A percentile compares a stretch with the other conserved stretches of the same genome.
These are phyloP conservation scores for Xylariales sp. DNA, from an alignment of 2,329 filamentous ascomycete genomes.

Conservation along the genomic window DNA sequence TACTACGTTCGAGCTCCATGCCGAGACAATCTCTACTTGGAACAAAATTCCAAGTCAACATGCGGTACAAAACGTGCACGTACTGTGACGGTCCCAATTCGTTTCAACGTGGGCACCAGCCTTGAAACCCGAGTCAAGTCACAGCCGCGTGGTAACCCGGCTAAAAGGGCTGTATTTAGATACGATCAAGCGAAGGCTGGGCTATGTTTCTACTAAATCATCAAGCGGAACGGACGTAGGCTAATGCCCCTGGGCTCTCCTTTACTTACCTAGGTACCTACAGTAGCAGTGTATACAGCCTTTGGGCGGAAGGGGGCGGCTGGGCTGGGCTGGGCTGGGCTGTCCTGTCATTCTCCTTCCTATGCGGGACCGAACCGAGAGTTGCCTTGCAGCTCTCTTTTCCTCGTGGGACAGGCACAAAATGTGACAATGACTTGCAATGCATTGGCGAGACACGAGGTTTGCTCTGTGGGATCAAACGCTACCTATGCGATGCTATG, in stretches of 20 bases:
- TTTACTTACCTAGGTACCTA: background rate
- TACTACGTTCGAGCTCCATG: slow-evolving; percentile 6
- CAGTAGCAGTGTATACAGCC: background rate
- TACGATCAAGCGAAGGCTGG: slow-evolving; percentile 6
- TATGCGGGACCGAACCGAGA: slow-evolving; percentile 20
- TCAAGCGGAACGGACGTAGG: slow-evolving; percentile 15
- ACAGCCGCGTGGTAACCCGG: slow-evolving; percentile 17
- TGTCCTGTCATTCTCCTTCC: slow-evolving; percentile 2
- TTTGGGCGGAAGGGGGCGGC: slow-evolving; percentile 4
- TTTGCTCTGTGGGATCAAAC: slow-evolving; percentile 45
- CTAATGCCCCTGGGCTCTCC: slow-evolving; percentile 22
- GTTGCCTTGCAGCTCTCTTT: slow-evolving; percentile 38
- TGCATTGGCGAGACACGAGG: slow-evolving; percentile 39
- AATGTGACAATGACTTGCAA: slow-evolving; percentile 23
- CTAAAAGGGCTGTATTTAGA: slow-evolving; percentile 29
- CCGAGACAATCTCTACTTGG: slow-evolving; percentile 5
- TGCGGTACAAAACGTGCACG: background rate
- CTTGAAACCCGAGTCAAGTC: slow-evolving; percentile 3
- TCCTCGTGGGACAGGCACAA: slow-evolving; percentile 34
- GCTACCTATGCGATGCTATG: slow-evolving; percentile 34
- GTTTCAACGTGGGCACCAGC: background rate
- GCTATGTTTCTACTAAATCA: slow-evolving; percentile 33
- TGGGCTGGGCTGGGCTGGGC: slow-evolving; percentile 3
- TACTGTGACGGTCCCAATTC: background rate
- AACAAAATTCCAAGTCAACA: slow-evolving; percentile 4